phyloP scores from a whole-genome alignment of 2,329 filamentous ascomycete species.

The Trichoderma sp. region DNA sequence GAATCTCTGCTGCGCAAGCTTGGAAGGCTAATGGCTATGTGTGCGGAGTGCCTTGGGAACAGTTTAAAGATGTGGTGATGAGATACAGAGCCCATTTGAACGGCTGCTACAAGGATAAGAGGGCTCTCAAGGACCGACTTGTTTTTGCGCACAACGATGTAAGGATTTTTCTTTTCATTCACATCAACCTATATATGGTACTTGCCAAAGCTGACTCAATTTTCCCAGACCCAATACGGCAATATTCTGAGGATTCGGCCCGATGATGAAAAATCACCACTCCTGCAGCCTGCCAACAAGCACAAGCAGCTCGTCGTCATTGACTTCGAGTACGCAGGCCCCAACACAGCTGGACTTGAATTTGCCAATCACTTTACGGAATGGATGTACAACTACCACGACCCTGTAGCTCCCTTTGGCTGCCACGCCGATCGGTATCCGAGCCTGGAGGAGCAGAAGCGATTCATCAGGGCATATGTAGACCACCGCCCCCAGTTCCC shows the following conservation, averaged over 20 bases:
- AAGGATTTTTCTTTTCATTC: constrained; percentile 39
- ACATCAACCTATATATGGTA: background rate
- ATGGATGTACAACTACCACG: constrained; percentile 98
- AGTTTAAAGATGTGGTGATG: constrained; percentile 73
- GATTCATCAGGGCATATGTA: constrained; percentile 85
- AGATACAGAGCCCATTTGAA: constrained; percentile 77
- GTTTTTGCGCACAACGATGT: constrained; percentile 99
- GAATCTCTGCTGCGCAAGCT: constrained; percentile 41
- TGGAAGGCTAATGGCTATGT: constrained; percentile 76
- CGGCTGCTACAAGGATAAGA: constrained; percentile 66
- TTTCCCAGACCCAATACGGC: constrained; percentile 84
- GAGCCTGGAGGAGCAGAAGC: constrained; percentile 74
- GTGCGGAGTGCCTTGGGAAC: constrained; percentile 79
- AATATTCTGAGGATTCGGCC: constrained; percentile 81
- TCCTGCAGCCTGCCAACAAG: constrained; percentile 85
- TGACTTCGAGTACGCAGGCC: constrained; percentile 95
- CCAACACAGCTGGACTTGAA: constrained; percentile 82
- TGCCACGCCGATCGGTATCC: constrained; percentile 76
- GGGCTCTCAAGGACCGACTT: constrained; percentile 70
- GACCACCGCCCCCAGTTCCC: constrained; percentile 73
- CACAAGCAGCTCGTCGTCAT: constrained; percentile 97
- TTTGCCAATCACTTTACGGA: constrained; percentile 99
- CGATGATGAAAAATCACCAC: constrained; percentile 75
- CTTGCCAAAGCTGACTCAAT: constrained; percentile 22
- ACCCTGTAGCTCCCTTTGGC: constrained; percentile 62